Evolutionary conservation across 139 green algal species (phyloP), one percentile per base, ranked within the genome.

Genomic region (Auxenochlorella protothecoides): DNA sequence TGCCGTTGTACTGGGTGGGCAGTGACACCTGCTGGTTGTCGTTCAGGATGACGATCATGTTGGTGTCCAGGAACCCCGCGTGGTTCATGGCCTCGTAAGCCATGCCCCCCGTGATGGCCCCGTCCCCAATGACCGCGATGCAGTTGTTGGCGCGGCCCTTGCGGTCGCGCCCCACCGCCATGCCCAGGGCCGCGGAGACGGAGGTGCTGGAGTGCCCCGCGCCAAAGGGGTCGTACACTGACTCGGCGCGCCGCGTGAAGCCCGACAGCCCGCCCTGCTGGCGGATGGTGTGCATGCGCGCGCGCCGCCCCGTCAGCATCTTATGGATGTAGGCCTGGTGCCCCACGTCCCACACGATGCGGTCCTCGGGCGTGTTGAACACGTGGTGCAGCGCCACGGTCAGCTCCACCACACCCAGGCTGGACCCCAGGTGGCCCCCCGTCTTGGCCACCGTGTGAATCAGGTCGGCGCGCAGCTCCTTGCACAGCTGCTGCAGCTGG

Each of bases 71-170:
- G 83, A 97, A 99, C 53, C 95, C 95, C 12, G 94, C 95, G 75
- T 98, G 95, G 87, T 99, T 99, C 93, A 99, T 98, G 52, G 95
- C 95, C 85, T 99, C 95, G 55, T 99, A 99, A 2, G 95, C 92
- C 92, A 98, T 97, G 67, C 95, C 95, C 8, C 93, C 95, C 2
- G 95, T 99, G 78, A 99, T 98, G n/a, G 93, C 93, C 3, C 95
- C 95, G 70, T 99, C 95, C 6, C 95, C 95, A 75, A 99, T 99
- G 14, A 99, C 86, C 60, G 70, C 74, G n/a, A 84, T 74, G 15
- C 71, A 80, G 66, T 85, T 88, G 72, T 90, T 88, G 73, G 83
- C 83, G 53, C 79, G 63, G 14, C 67, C 83, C 80, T 96, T 96
- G n/a, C 94, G 80, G 78, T 99, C 94, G 4, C 92, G 81, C 5